Conservation (phyloP, 2,329 filamentous ascomycete species). For the Fusarium temperatum region DNA sequence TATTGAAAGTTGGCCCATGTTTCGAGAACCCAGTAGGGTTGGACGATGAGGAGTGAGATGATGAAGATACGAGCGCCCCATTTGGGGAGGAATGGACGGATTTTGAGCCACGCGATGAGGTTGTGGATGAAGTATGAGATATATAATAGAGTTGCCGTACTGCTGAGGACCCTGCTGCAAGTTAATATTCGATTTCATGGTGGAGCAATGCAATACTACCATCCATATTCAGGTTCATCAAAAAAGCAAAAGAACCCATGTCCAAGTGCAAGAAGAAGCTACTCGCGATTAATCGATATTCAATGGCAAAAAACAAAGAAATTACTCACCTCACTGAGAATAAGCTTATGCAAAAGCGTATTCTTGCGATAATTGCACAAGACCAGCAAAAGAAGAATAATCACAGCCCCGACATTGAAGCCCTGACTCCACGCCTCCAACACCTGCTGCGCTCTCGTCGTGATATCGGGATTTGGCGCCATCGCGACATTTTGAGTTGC, state of each 20-base stretch:
- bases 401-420: conserved; percentile 12
- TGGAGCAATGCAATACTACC: not conserved
- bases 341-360: conserved; percentile 23
- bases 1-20: conserved; percentile 31
- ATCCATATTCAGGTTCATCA: conserved; percentile 19
- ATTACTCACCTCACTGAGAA: conserved; percentile 15
- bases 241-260: conserved; percentile 27
- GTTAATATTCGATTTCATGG: not conserved
- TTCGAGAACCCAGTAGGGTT: conserved; percentile 25
- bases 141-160: conserved; percentile 17
- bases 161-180: conserved; percentile 2
- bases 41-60: conserved; percentile 3
- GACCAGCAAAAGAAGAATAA: conserved; percentile 10
- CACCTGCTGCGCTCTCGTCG: conserved; percentile 18
- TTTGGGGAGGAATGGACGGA: conserved; percentile 11
- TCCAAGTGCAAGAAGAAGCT: conserved; percentile 19
- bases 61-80: conserved; percentile 22
- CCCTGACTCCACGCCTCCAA: conserved; percentile 29
- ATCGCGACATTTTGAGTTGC: not conserved
- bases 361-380: conserved; percentile 24
- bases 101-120: conserved; percentile 25
- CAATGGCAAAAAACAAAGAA: not conserved
- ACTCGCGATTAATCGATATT: not conserved
- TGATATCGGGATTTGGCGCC: conserved; percentile 16
- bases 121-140: conserved; percentile 26